Conservation (phyloP, 495 filamentous ascomycete species). For the Terfezia claveryi region DNA sequence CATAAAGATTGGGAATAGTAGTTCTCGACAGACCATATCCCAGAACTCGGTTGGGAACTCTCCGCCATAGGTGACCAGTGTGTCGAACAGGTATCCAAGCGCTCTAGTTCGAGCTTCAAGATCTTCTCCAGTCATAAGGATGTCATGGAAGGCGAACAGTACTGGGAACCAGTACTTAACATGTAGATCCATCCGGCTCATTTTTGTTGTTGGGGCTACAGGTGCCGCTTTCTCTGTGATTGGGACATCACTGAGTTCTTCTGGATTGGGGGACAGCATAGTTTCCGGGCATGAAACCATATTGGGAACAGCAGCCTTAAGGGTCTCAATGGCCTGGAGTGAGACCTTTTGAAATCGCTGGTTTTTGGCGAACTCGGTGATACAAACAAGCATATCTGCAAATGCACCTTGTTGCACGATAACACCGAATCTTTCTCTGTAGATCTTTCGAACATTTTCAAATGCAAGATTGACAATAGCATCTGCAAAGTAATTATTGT, state of each 20-base stretch:
- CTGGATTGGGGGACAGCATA: conserved; percentile 47
- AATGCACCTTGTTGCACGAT: conserved; percentile 94
- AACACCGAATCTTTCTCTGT: conserved; percentile 87
- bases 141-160: conserved; percentile 93
- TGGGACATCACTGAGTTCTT: conserved; percentile 8
- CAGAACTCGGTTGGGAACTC: conserved; percentile 89
- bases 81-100: conserved; percentile 87
- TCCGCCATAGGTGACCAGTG: conserved; percentile 67
- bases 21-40: conserved; percentile 93
- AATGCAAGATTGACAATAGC: conserved; percentile 89
- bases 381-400: conserved; percentile 81
- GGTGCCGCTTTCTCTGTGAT: conserved; percentile 18
- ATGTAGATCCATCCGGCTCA: conserved; percentile 58
- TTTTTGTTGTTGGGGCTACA: conserved; percentile 32
- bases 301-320: conserved; percentile 73
- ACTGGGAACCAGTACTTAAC: conserved; percentile 79
- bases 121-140: conserved; percentile 96
- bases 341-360: conserved; percentile 94
- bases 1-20: conserved; percentile 96
- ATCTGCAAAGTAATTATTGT: conserved; percentile 31
- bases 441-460: conserved; percentile 93
- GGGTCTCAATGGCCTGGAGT: conserved; percentile 78
- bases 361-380: conserved; percentile 98
- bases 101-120: conserved; percentile 91
- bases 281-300: conserved; percentile 96